Conservation (phyloP, 148 eudicot genomes). For the Fallopia convolvulus region DNA sequence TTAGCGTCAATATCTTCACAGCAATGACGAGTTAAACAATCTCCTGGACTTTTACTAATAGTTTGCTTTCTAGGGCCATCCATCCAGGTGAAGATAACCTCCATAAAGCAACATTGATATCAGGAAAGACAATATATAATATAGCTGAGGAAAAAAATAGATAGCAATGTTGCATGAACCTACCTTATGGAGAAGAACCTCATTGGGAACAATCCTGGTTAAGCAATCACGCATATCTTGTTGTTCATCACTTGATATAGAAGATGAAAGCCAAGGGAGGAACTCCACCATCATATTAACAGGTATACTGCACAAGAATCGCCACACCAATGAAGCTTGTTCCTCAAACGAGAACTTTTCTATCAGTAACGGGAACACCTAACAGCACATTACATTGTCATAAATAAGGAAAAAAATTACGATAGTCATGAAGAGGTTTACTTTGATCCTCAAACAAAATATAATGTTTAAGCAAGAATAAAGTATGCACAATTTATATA, state of each 20-base stretch:
- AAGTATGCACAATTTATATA: neutral
- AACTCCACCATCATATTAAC: slow-evolving; percentile 97
- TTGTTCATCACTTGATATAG: slow-evolving; percentile 68
- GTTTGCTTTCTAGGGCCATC: slow-evolving; percentile 49
- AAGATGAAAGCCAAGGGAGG: slow-evolving; percentile 96
- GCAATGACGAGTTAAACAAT: slow-evolving; percentile 27
- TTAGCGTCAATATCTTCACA: slow-evolving; percentile 26
- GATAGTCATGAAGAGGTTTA: neutral
- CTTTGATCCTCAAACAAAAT: neutral
- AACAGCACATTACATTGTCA: slow-evolving; percentile 16
- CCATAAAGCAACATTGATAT: slow-evolving; percentile 15
- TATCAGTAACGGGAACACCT: slow-evolving; percentile 92
- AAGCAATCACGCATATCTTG: slow-evolving; percentile 90
- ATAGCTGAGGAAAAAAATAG: neutral
- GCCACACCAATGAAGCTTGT: slow-evolving; percentile 95
- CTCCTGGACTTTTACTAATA: slow-evolving; percentile 29
- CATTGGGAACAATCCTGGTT: slow-evolving; percentile 72
- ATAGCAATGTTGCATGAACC: neutral
- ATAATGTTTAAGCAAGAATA: neutral
- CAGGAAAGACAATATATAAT: neutral
- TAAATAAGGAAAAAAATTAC: neutral
- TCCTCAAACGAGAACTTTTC: slow-evolving; percentile 95
- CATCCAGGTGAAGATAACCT: slow-evolving; percentile 96
- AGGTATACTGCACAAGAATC: slow-evolving; percentile 94
- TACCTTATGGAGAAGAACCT: slow-evolving; percentile 93